These are phyloP conservation scores for Plicaturopsis crispa DNA, from an alignment of 768 basidiomycete genomes.

Conservation along the genomic window DNA sequence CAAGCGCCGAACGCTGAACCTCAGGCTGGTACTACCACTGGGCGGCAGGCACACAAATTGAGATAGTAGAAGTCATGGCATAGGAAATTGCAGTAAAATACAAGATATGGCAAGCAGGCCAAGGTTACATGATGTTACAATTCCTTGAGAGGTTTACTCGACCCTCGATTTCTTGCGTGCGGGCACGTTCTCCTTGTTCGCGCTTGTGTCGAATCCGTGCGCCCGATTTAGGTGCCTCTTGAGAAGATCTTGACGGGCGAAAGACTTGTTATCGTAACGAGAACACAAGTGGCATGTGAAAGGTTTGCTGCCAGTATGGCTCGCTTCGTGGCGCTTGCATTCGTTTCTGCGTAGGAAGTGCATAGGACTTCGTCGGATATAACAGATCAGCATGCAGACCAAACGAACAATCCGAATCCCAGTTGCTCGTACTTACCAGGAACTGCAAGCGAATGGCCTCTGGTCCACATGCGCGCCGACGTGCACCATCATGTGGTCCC, in stretches of 20 bases:
- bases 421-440: slow-evolving; percentile 56
- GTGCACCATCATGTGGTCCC: slow-evolving; percentile 71
- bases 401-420: background rate
- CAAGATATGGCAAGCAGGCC: too few species aligned
- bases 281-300: slow-evolving; percentile 52
- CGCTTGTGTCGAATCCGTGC: slow-evolving; percentile 32
- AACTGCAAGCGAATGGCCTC: slow-evolving; percentile 53
- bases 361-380: slow-evolving; percentile 35
- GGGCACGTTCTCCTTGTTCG: slow-evolving; percentile 19
- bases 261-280: slow-evolving; percentile 33
- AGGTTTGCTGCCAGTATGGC: slow-evolving; percentile 52
- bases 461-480: slow-evolving; percentile 68
- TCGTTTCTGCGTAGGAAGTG: slow-evolving; percentile 71
- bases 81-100: too few species aligned
- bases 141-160: slow-evolving; percentile 5
- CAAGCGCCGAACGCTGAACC: too few species aligned
- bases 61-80: too few species aligned
- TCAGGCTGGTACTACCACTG: too few species aligned
- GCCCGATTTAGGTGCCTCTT: slow-evolving; percentile 56
- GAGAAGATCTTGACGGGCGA: slow-evolving; percentile 62
- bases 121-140: too few species aligned
- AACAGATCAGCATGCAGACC: slow-evolving; percentile 7
- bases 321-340: slow-evolving; percentile 67
- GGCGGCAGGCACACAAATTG: too few species aligned
- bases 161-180: slow-evolving; percentile 19